phyloP scores from a whole-genome alignment of 352 stramenopile genomes.

The Pythium inflatum region DNA sequence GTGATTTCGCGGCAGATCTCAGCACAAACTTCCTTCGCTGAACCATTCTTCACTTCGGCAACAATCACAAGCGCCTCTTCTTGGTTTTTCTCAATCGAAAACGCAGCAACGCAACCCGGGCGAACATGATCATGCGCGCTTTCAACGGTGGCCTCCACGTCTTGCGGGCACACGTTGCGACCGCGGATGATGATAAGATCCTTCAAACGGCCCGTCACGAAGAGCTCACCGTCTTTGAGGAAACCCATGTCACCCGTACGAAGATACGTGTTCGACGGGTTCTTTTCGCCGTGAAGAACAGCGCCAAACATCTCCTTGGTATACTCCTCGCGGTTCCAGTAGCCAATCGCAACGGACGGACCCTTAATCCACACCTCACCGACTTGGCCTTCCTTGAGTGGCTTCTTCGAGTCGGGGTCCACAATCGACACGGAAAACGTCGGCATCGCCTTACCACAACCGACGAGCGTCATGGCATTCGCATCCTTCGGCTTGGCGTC shows the following conservation, averaged over 20 bases:
- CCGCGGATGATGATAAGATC: conserved; percentile 87
- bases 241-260: conserved; percentile 83
- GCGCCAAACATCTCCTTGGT: conserved; percentile 75
- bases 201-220: conserved; percentile 77
- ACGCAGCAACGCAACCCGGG: conserved; percentile 74
- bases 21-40: conserved; percentile 56
- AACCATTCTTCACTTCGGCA: conserved; percentile 69
- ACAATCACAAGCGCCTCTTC: conserved; percentile 82
- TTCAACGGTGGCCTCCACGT: conserved; percentile 77
- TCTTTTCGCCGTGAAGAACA: conserved; percentile 48
- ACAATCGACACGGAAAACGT: conserved; percentile 76
- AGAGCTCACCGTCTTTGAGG: conserved; percentile 64
- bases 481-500: conserved; percentile 34
- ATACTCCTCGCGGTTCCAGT: conserved; percentile 77
- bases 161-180: conserved; percentile 77
- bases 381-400: conserved; percentile 54
- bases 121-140: conserved; percentile 65
- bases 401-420: conserved; percentile 58
- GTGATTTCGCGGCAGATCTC: conserved; percentile 71
- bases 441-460: conserved; percentile 80
- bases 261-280: conserved; percentile 44
- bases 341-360: conserved; percentile 68
- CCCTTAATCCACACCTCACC: conserved; percentile 95
- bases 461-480: conserved; percentile 64
- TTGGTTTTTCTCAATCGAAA: conserved; percentile 79